Conservation (phyloP, 2,329 filamentous ascomycete genomes). For the Ceratocystis cubensis region DNA sequence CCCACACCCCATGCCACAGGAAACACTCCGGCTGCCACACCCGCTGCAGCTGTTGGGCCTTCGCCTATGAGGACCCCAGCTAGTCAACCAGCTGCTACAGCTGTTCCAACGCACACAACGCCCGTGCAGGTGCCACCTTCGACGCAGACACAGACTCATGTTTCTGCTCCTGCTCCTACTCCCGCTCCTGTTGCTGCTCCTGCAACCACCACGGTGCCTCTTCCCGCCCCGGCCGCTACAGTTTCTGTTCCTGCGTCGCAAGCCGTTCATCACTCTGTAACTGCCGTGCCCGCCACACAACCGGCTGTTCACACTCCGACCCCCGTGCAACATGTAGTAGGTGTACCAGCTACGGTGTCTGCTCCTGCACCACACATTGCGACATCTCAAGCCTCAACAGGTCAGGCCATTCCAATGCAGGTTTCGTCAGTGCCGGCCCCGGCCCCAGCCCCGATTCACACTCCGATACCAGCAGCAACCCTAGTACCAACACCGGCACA, state of each 20-base stretch:
- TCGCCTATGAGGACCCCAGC: background rate
- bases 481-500: background rate
- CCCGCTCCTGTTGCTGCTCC: background rate
- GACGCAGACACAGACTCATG: background rate
- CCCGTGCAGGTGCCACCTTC: background rate
- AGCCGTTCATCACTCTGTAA: background rate
- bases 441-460: background rate
- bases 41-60: background rate
- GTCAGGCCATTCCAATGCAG: background rate
- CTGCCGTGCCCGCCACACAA: background rate
- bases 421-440: background rate
- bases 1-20: background rate
- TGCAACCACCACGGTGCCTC: background rate
- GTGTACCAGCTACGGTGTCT: background rate
- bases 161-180: background rate
- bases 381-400: background rate
- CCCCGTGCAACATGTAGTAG: background rate
- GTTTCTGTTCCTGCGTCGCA: background rate
- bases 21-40: constrained; percentile 16
- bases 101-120: background rate
- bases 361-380: background rate
- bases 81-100: background rate
- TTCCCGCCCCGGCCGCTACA: background rate
- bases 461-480: background rate
- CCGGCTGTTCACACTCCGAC: background rate